Conservation (phyloP, 208 protist species). For the Novymonas esmeraldas region DNA sequence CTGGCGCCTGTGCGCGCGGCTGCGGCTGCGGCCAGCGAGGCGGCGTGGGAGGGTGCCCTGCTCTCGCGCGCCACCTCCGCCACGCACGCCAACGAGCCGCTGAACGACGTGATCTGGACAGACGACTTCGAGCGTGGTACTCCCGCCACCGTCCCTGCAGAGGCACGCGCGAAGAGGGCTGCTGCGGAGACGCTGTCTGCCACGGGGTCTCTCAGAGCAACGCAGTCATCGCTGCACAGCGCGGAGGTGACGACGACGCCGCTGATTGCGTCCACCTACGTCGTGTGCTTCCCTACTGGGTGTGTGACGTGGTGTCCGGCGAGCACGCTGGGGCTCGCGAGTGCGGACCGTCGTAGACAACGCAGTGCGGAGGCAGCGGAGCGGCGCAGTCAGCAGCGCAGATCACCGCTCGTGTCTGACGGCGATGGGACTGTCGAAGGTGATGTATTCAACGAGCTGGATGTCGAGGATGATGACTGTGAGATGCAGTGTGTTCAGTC, state of each 20-base stretch:
- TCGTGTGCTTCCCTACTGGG: constrained; percentile 36
- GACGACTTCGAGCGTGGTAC: constrained; percentile 7
- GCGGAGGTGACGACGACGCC: constrained; percentile 4
- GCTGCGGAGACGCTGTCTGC: too few species aligned
- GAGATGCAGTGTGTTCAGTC: constrained; percentile 36
- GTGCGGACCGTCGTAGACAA: constrained; percentile 1
- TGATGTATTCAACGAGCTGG: too few species aligned
- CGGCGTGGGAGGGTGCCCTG: constrained; percentile 9
- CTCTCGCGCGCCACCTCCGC: background rate
- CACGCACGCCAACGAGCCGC: constrained; percentile 12
- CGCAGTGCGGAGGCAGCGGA: too few species aligned
- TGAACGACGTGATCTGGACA: constrained; percentile 12
- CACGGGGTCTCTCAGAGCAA: too few species aligned
- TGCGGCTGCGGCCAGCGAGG: constrained; percentile 2
- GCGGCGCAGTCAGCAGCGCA: too few species aligned
- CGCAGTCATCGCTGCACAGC: background rate
- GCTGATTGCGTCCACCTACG: constrained; percentile 27
- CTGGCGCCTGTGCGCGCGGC: constrained; percentile 8
- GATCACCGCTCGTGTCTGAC: too few species aligned
- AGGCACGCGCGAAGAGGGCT: background rate
- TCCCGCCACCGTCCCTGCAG: background rate
- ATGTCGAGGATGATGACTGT: constrained; percentile 10
- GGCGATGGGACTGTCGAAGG: too few species aligned
- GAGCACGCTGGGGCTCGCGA: constrained; percentile 28
- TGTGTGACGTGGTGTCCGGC: constrained; percentile 55